Evolutionary conservation across 2,329 filamentous ascomycete species (phyloP), one percentile per base, ranked within the genome.

Genomic region (Epichloe scottii): DNA sequence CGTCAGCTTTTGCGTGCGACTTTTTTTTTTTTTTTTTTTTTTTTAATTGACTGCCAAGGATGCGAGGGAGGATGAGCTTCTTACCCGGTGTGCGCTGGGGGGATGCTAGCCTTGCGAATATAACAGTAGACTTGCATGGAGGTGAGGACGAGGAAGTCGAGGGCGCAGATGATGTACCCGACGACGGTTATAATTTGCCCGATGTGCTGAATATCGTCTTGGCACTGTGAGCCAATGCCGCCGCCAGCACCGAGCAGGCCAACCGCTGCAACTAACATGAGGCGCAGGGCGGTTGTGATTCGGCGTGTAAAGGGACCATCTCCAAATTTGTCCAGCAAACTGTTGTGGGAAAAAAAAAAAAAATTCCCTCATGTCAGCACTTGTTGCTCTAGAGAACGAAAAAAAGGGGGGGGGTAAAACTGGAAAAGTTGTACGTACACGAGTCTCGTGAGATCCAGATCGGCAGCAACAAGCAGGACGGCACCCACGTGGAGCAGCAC

Each of bases 401-500:
- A 10, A 26, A 1, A 7, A 7, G 26, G 7, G 26, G 3, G 2
- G 8, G 26, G 7, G 26, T 30, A 3, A 1, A 30, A 30, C 26
- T 3, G 26, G 8, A 30, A 30, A 30, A 30, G 8, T 30, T 30
- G 30, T 12, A 48, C 60, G 45, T 56, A 62, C 62, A 62, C 54
- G 50, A 62, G 47, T 43, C 61, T 57, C 7, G 56, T 57, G 34
- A 63, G 54, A 8, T 61, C 62, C 12, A 62, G 39, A 6, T 58
- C 51, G 11, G 60, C 58, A 10, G 62, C 48, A 10, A 63, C 52
- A 7, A 64, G 55, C 7, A 62, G 59, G 5, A 64, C 55, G 5
- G 62, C 56, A 33, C 62, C 62, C 21, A 64, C 56, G 48, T 64
- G 63, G 46, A 64, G 60, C 5, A 63, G 56, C 19, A 63, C 50